Base-by-base conservation (phyloP, 257 asterid genomes). In the Ballota nigra region DNA sequence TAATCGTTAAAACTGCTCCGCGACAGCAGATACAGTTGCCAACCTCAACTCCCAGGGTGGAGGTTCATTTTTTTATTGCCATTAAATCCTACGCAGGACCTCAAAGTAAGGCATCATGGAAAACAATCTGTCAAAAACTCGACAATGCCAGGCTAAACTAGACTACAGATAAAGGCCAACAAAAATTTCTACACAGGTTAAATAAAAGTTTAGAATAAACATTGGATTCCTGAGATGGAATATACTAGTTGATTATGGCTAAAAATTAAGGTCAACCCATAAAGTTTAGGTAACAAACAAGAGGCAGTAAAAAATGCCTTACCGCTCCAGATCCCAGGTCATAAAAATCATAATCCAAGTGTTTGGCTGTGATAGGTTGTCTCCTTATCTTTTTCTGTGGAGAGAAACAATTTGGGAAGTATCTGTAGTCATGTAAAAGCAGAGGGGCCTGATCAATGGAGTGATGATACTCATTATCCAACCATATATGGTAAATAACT, bases 311-410 rank as follows among this genome's bases (percentile, higher is more conserved):
- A 43, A 57, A 5, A 70, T 68, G 68, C 67, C 85, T 86, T 80
- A 92, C 96, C 94, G 79, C 69, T 76, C 70, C 83, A 73, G 68
- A 57, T 40, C 68, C 85, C 69, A 75, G 78, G 77, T 72, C 81
- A 78, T 68, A 77, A 77, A 80, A 77, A 63, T 83, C 81, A 64
- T 68, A 68, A 69, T 78, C 78, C 64, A 79, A 80, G 71, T 78
- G 79, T 67, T 75, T 77, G 73, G 82, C 65, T 47, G 84, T 64
- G 41, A 68, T 38, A 55, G 81, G 67, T 64, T 63, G 77, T 68
- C 83, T 80, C 68, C 59, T 70, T 69, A 80, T 78, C 76, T 81
- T 84, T 67, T 69, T 66, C 19, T 79, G 85, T 57, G 91, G 73
- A 83, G 86, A 66, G 38, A 63, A 76, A 72, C 86, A 83, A 70